Percentiles rank a stretch among this genome's conserved stretches.
Evolutionary conservation across 495 filamentous ascomycete species (phyloP).

Genomic region (Neurospora cerealis): DNA sequence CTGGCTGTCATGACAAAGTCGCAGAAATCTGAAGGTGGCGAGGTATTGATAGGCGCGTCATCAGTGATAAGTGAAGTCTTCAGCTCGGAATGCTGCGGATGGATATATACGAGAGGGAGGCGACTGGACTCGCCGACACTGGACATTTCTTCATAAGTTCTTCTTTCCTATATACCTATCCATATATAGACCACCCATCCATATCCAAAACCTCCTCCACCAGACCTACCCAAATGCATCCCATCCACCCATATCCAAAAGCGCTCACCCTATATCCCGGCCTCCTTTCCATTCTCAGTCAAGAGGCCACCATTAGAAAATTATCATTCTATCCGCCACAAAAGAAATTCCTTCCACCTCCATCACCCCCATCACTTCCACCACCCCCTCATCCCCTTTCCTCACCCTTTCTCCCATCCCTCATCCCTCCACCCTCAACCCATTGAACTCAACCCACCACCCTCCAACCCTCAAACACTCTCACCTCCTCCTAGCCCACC

Average conservation of each 20-base stretch:
- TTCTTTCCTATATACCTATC: background rate
- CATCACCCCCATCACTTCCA: too few species aligned
- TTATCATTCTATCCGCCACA: background rate
- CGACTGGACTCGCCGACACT: background rate
- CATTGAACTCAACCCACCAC: background rate
- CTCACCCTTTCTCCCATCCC: background rate
- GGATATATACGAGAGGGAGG: too few species aligned
- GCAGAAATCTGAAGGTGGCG: too few species aligned
- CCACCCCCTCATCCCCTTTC: too few species aligned
- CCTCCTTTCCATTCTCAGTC: background rate
- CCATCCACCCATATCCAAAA: background rate
- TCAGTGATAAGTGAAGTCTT: too few species aligned
- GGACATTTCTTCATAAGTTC: background rate
- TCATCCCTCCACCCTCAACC: too few species aligned
- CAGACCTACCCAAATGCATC: background rate
- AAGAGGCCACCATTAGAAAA: background rate
- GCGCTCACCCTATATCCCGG: background rate
- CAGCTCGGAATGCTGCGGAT: too few species aligned
- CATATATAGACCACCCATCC: background rate
- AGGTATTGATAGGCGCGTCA: too few species aligned
- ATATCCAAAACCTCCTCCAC: background rate
- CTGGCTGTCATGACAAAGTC: too few species aligned
- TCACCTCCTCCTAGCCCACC: constrained; percentile 71
- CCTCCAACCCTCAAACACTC: background rate
- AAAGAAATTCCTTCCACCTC: background rate